Evolutionary conservation across 2,329 filamentous ascomycete species (phyloP).

Genomic region (Aureobasidium zeae): DNA sequence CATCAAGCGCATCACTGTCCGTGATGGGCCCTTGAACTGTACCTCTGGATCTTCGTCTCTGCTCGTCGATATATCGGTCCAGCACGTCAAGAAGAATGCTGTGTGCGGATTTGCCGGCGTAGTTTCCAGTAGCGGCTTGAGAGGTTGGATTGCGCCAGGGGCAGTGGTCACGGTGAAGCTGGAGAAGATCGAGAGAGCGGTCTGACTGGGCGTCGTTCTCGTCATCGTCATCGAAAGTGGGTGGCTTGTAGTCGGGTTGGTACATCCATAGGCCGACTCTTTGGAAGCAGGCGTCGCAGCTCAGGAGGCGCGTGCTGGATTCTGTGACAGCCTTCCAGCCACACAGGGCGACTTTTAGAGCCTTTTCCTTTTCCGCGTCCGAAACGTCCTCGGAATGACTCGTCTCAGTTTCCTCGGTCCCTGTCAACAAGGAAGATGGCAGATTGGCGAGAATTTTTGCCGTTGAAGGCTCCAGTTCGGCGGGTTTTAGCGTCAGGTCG

Average conservation of each 20-base stretch:
- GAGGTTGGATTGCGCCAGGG: constrained; percentile 29
- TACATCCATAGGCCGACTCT: constrained; percentile 93
- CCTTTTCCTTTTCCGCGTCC: constrained; percentile 18
- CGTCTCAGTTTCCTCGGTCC: not conserved
- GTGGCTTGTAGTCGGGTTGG: constrained; percentile 45
- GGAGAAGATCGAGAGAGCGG: constrained; percentile 24
- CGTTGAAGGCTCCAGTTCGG: constrained; percentile 20
- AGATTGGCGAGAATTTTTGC: constrained; percentile 24
- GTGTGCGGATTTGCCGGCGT: constrained; percentile 26
- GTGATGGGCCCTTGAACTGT: constrained; percentile 3
- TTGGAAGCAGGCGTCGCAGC: constrained; percentile 78
- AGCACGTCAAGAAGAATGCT: constrained; percentile 27
- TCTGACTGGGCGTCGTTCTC: constrained; percentile 34
- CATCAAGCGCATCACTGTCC: constrained; percentile 16
- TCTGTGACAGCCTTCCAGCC: constrained; percentile 47
- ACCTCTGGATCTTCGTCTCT: constrained; percentile 23
- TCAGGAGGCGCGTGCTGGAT: constrained; percentile 61
- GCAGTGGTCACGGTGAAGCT: constrained; percentile 31
- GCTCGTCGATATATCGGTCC: constrained; percentile 25
- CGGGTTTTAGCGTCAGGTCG: constrained; percentile 10
- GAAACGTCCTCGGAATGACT: not conserved
- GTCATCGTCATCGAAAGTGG: constrained; percentile 28
- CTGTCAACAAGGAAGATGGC: constrained; percentile 21
- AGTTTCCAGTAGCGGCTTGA: constrained; percentile 27
- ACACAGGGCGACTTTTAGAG: constrained; percentile 33